phyloP scores from a whole-genome alignment of 768 basidiomycete genomes.

The Sporobolomyces roseus region DNA sequence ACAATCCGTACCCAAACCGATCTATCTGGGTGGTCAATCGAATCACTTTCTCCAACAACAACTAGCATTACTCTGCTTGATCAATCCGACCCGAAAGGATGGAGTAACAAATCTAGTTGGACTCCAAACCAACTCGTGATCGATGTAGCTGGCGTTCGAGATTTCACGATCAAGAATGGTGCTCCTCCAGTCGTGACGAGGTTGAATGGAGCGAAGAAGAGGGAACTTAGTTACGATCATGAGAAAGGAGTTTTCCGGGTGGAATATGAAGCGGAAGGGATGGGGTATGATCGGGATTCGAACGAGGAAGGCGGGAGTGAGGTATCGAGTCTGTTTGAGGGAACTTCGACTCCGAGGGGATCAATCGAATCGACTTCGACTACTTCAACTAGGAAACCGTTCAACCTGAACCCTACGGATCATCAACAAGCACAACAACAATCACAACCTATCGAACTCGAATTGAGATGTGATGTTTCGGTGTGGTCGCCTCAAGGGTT shows the following conservation, averaged over 20 bases:
- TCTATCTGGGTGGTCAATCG: conserved; percentile 97
- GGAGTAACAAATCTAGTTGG: conserved; percentile 81
- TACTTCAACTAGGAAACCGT: conserved; percentile 4
- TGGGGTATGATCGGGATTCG: neutral
- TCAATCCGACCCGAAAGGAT: conserved; percentile 94
- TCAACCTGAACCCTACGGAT: conserved; percentile 37
- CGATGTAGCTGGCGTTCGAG: conserved; percentile 82
- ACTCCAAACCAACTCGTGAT: conserved; percentile 93
- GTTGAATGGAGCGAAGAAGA: conserved; percentile 63
- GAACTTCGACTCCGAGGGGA: too few species aligned
- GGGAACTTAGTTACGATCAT: conserved; percentile 71
- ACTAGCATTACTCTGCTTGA: conserved; percentile 89
- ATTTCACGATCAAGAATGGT: conserved; percentile 91
- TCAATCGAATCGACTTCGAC: too few species aligned
- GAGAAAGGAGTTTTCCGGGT: conserved; percentile 75
- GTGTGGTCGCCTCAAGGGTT: conserved; percentile 55
- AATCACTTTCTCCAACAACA: conserved; percentile 88
- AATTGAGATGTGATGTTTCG: conserved; percentile 36
- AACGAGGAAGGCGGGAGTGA: too few species aligned
- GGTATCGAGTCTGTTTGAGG: neutral
- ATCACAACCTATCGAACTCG: conserved; percentile 38
- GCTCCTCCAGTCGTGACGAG: conserved; percentile 89
- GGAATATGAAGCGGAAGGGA: conserved; percentile 69
- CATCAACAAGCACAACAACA: conserved; percentile 46
- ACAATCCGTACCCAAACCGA: conserved; percentile 93